A percentile compares a stretch with the other conserved stretches of the same genome.
Conservation (phyloP, 179 eudicot species). For the Beta macrorhiza region DNA sequence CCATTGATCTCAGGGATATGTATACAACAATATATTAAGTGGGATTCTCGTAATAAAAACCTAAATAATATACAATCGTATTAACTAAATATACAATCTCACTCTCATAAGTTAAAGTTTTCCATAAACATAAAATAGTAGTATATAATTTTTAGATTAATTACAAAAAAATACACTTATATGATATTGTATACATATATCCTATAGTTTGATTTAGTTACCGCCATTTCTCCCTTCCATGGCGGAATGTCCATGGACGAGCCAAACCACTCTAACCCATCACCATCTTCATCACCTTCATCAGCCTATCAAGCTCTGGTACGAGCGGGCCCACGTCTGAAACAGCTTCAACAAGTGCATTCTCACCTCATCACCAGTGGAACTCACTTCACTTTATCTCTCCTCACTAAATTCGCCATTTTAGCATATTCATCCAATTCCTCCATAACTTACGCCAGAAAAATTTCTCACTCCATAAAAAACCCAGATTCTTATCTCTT, state of each 20-base stretch:
- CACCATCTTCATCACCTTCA: not conserved
- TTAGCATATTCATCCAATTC: constrained; percentile 24
- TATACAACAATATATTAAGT: too few species aligned
- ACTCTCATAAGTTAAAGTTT: too few species aligned
- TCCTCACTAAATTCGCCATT: constrained; percentile 34
- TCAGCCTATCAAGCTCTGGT: constrained; percentile 25
- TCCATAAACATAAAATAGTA: too few species aligned
- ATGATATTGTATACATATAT: too few species aligned
- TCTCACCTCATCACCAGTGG: constrained; percentile 32
- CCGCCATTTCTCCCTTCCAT: not conserved
- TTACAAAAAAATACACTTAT: too few species aligned
- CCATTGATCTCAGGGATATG: too few species aligned
- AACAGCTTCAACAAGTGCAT: constrained; percentile 31
- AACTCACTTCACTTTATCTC: constrained; percentile 18
- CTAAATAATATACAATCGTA: too few species aligned
- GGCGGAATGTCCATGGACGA: constrained; percentile 21
- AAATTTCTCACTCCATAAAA: constrained; percentile 18
- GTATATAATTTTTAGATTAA: too few species aligned
- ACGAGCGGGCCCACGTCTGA: constrained; percentile 30
- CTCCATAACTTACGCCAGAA: constrained; percentile 29
- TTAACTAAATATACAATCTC: too few species aligned
- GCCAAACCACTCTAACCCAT: too few species aligned
- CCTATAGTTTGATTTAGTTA: not conserved
- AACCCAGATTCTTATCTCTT: constrained; percentile 36
- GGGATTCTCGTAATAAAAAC: too few species aligned